Evolutionary conservation across 345 rosid genomes (phyloP), one percentile per base, ranked within the genome.

Genomic region (Acer campestre): DNA sequence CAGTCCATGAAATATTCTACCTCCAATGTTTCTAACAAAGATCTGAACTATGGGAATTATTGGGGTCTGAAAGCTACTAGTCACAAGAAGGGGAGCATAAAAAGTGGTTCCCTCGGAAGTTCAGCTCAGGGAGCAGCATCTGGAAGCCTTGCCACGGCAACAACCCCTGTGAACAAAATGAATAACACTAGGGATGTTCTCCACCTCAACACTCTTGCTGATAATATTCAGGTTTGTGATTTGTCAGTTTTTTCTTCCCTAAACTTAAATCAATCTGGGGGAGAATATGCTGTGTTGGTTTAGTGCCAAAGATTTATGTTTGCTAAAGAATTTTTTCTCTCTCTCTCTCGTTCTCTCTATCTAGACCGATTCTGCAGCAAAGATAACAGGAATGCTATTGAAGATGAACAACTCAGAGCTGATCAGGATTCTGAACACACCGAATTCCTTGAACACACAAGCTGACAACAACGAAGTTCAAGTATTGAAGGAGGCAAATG

Each of bases 401-500:
- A 78, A 82, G 66, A 70, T 78, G 76, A 78, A 66, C 23, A 66
- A 74, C 18, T 46, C 75, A 16, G 70, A 81, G 51, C 20, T 79
- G 22, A 66, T 56, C 40, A 79, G 76, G 80, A 31, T 64, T 42
- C 51, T 73, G 29, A 66, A 51, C 31, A 29, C 74, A 7, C 67
- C 82, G 14, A 70, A 20, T 63, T 74, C 78, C 23, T 64, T 74
- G 73, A 66, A 59, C 25, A 73, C 38, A n/a, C 75, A 77, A 55
- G 86, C 55, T 59, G 49, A 68, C 65, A 63, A 58, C 62, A 79
- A 64, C 63, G 77, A 67, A 5, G 72, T 44, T 69, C 78, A 40
- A 56, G 77, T 75, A 70, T 79, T 81, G 61, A 73, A 49, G 82
- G 75, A 83, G 63, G 82, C 67, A 42, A 82, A 72, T 78, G 61